Base-by-base conservation (phyloP, 2,329 filamentous ascomycete genomes). In the Parascedosporium putredinis region DNA sequence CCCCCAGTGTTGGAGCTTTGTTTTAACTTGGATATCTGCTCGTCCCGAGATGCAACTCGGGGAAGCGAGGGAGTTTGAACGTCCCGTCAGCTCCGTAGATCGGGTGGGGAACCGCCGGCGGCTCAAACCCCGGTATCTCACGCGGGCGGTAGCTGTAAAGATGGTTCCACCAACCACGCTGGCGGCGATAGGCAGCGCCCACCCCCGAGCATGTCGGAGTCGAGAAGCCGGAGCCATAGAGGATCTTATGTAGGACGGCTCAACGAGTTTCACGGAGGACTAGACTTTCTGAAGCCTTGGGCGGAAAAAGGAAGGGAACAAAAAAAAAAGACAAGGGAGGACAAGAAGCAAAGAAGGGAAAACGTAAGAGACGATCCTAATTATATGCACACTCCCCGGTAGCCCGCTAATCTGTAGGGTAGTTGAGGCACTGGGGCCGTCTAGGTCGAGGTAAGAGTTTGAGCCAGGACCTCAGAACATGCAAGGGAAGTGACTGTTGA, bases 41-140 rank as follows among this genome's bases (percentile, higher is more conserved):
- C 81, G 8, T 75, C 68, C 56, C 83, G 71, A 45, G 72, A 69
- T 67, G 79, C 83, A 51, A 79, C 69, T 49, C 67, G 68, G n/a
- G 83, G 83, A 59, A 86, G 33, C 71, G 71, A 12, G 83, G 83
- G 36, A 84, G 76, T 55, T 70, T 74, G 64, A 87, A 85, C 50
- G 77, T 73, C 55, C 84, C 84, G 55, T 83, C 81, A 55, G 81
- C 75, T 56, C 79, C 80, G 60, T 81, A 84, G 51, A 80, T 81
- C 2, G 84, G 84, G 16, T 84, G 84, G 31, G 83, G 82, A 1
- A 87, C 84, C 3, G 76, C 79, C 3, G 84, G 76, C 10, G 78
- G 76, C 55, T 85, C 81, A 55, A 74, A 76, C 47, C 84, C 84
- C 44, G 84, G 84, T 53, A 88, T 84, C 62, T 85, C 80, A 59